Evolutionary conservation across 768 basidiomycete species (phyloP).

Genomic region (Phylloporus sp.): DNA sequence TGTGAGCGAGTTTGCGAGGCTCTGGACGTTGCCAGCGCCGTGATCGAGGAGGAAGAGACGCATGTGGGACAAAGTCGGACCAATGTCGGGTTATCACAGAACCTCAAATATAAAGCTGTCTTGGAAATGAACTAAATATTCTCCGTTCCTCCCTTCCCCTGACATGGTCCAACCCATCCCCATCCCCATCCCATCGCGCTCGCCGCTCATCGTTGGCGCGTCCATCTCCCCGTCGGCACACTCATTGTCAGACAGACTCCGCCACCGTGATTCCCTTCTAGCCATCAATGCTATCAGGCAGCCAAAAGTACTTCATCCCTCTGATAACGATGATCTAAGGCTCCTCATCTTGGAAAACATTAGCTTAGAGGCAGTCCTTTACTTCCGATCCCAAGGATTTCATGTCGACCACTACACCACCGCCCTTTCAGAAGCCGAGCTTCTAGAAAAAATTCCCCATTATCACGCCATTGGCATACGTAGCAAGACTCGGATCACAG

Average conservation of each 20-base stretch:
- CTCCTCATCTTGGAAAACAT: constrained; percentile 94
- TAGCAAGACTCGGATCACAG: constrained; percentile 96
- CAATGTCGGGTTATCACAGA: not conserved
- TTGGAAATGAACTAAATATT: constrained; percentile 7
- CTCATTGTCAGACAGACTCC: constrained; percentile 46
- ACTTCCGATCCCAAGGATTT: constrained; percentile 81
- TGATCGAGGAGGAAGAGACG: constrained; percentile 90
- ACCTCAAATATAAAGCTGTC: constrained; percentile 16
- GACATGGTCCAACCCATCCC: constrained; percentile 46
- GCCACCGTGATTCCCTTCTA: constrained; percentile 32
- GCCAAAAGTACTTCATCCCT: constrained; percentile 73
- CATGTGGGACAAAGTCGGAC: constrained; percentile 33
- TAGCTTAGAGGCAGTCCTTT: constrained; percentile 80
- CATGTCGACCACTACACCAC: constrained; percentile 85
- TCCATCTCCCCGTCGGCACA: constrained; percentile 50
- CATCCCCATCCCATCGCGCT: constrained; percentile 39
- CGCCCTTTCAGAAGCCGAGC: constrained; percentile 91
- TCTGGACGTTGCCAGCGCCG: constrained; percentile 92
- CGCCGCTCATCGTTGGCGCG: constrained; percentile 38
- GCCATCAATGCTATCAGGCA: constrained; percentile 41
- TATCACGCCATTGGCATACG: constrained; percentile 97
- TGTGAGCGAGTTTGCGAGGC: constrained; percentile 86
- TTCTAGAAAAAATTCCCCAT: constrained; percentile 71
- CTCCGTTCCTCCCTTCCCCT: constrained; percentile 10
- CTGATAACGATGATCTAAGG: constrained; percentile 75